Evolutionary conservation across 208 protist genomes (phyloP).

Genomic region (Trypanosoma rangeli): DNA sequence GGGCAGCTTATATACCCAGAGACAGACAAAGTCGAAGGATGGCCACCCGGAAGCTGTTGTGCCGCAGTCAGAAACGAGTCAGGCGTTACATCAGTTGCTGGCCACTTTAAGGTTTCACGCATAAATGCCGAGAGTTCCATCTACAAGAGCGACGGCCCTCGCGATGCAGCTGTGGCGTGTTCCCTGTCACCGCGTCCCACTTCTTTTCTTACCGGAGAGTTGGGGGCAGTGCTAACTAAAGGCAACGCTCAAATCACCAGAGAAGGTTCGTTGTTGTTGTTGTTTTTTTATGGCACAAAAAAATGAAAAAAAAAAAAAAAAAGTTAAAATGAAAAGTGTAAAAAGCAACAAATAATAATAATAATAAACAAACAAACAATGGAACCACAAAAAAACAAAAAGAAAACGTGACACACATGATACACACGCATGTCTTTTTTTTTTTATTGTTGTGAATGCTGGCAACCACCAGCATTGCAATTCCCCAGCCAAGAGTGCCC

Average conservation of each 20-base stretch:
- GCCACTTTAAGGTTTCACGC: neutral
- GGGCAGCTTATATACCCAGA: constrained; percentile 5
- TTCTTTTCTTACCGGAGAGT: neutral
- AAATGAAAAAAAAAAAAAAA: constrained; percentile 5
- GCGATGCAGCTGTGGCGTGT: neutral
- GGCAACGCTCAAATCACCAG: neutral
- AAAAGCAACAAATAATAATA: neutral
- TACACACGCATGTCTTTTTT: neutral
- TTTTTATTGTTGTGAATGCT: neutral
- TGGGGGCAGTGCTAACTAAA: neutral
- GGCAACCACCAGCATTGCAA: neutral
- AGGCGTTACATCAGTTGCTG: constrained; percentile 3
- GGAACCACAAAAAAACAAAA: neutral
- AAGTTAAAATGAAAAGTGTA: neutral
- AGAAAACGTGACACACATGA: neutral
- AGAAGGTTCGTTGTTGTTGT: too few relatives aligned
- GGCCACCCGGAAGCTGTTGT: neutral
- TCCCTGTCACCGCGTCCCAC: constrained; percentile 1
- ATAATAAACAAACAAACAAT: neutral
- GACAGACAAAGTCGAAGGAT: constrained; percentile 9
- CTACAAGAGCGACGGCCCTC: neutral
- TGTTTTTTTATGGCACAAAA: too few relatives aligned
- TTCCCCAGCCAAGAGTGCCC: neutral
- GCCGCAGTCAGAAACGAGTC: neutral
- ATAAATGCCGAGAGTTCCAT: constrained; percentile 16